Base-by-base conservation (phyloP, 2,329 filamentous ascomycete species). In the Dendrostoma leiphaemia region DNA sequence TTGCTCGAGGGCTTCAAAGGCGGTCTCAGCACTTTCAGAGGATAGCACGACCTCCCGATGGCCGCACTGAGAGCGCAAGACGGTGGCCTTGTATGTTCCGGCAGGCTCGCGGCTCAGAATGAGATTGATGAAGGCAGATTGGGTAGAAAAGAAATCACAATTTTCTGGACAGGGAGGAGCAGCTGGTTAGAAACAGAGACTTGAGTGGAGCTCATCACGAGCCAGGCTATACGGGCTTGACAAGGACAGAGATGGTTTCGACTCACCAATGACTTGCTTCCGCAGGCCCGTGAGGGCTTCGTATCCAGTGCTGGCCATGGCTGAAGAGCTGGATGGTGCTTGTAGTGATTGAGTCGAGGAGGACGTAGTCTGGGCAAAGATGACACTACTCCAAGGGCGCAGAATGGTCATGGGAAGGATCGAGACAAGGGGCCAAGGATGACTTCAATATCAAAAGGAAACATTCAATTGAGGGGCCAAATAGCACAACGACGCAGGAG, bases 1-100 rank as follows among this genome's bases (percentile, higher is more conserved):
- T 15, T 63, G 54, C 48, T 69, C 65, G 6, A 75, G 60, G 9
- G 72, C 72, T 4, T 65, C 65, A 21, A 64, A 52, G 7, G 65
- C 53, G 15, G 67, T 65, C 15, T 54, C 43, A 6, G 62, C 68
- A 2, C 65, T 59, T 19, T 67, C 70, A n/a, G 66, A 67, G 10
- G 48, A 48, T 15, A 58, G 12, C 9, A 75, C 59, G 13, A 70
- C 56, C 17, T 60, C 63, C 24, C 61, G 60, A 12, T 67, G 67
- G 28, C 59, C 59, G 43, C 63, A 62, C 54, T 60, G 45, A 31
- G 63, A 58, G 35, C 55, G 44, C 21, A 64, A 29, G 4, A 64
- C 62, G n/a, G 64, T 53, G 48, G 61, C 66, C 55, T 59, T 64
- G 53, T 60, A 66, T 24, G 48, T 59, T 2, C 60, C 64, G 7